Conservation (phyloP, 1,284 basidiomycete species). For the Crucibulum parvulum region DNA sequence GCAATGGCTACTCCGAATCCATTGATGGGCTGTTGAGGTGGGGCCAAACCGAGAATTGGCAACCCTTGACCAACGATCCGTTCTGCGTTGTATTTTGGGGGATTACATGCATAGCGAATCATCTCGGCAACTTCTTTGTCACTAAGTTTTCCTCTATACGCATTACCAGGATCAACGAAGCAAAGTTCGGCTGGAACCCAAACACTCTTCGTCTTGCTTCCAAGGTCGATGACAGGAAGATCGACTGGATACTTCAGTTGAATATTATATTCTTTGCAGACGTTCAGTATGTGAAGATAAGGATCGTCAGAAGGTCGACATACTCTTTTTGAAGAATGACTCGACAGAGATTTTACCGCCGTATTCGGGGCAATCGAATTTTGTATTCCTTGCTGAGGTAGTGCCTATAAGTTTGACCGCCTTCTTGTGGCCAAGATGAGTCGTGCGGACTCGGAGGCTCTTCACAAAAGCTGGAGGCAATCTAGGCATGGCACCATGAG, state of each 20-base stretch:
- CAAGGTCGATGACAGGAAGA: slow-evolving; percentile 68
- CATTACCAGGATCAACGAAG: slow-evolving; percentile 61
- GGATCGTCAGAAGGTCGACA: slow-evolving; percentile 13
- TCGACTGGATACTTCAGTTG: slow-evolving; percentile 54
- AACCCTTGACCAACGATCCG: slow-evolving; percentile 65
- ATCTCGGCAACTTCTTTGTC: slow-evolving; percentile 65
- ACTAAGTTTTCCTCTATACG: slow-evolving; percentile 59
- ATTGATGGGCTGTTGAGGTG: slow-evolving; percentile 36
- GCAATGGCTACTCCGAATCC: slow-evolving; percentile 65
- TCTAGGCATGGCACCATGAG: slow-evolving; percentile 53
- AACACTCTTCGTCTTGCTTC: slow-evolving; percentile 45
- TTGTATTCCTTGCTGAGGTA: slow-evolving; percentile 50
- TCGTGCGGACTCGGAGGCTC: slow-evolving; percentile 63
- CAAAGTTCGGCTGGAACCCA: slow-evolving; percentile 76
- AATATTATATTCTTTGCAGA: slow-evolving; percentile 59
- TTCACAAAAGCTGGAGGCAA: slow-evolving; percentile 51
- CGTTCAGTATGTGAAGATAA: neutral
- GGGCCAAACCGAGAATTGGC: slow-evolving; percentile 55
- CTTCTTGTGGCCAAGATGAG: slow-evolving; percentile 62
- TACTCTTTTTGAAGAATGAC: slow-evolving; percentile 67
- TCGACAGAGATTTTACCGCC: slow-evolving; percentile 60
- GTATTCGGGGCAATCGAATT: slow-evolving; percentile 61
- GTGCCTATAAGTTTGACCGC: slow-evolving; percentile 53
- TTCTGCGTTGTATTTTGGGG: slow-evolving; percentile 62
- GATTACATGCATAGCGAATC: slow-evolving; percentile 68